phyloP scores from a whole-genome alignment of 2,329 filamentous ascomycete genomes.

The Emmonsiellopsis sp. region DNA sequence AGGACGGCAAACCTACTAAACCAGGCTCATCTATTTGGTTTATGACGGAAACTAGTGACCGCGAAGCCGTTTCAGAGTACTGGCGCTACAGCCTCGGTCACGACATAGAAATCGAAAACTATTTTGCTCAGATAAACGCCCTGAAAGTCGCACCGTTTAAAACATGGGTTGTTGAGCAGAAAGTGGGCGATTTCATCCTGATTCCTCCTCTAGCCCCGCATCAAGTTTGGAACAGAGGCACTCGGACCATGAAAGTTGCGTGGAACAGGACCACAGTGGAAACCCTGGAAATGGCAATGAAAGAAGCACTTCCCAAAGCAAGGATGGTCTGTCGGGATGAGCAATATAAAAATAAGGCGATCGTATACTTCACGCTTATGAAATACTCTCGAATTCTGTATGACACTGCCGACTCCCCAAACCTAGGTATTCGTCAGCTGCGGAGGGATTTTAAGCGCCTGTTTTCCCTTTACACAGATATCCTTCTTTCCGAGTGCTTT shows the following conservation, averaged over 20 bases:
- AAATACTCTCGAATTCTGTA: slow-evolving; percentile 60
- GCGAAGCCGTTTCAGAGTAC: slow-evolving; percentile 83
- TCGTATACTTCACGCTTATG: slow-evolving; percentile 75
- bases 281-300: slow-evolving; percentile 75
- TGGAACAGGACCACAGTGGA: slow-evolving; percentile 96
- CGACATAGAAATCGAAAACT: slow-evolving; percentile 92
- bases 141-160: slow-evolving; percentile 93
- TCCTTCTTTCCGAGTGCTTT: slow-evolving; percentile 83
- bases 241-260: slow-evolving; percentile 90
- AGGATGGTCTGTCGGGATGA: slow-evolving; percentile 91
- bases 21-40: slow-evolving; percentile 94
- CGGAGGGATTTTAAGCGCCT: slow-evolving; percentile 73
- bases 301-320: slow-evolving; percentile 80
- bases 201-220: slow-evolving; percentile 89
- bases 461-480: slow-evolving; percentile 66
- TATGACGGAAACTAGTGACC: slow-evolving; percentile 94
- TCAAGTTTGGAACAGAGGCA: slow-evolving; percentile 97
- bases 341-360: slow-evolving; percentile 98
- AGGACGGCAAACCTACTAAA: slow-evolving; percentile 61
- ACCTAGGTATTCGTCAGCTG: slow-evolving; percentile 57
- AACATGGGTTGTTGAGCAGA: slow-evolving; percentile 87
- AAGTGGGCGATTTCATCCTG: slow-evolving; percentile 81
- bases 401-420: slow-evolving; percentile 45
- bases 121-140: slow-evolving; percentile 90
- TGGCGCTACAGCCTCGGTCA: slow-evolving; percentile 89